These are phyloP conservation scores for Aspergillus sp. DNA, from an alignment of 2,329 filamentous ascomycete genomes.

Conservation along the genomic window DNA sequence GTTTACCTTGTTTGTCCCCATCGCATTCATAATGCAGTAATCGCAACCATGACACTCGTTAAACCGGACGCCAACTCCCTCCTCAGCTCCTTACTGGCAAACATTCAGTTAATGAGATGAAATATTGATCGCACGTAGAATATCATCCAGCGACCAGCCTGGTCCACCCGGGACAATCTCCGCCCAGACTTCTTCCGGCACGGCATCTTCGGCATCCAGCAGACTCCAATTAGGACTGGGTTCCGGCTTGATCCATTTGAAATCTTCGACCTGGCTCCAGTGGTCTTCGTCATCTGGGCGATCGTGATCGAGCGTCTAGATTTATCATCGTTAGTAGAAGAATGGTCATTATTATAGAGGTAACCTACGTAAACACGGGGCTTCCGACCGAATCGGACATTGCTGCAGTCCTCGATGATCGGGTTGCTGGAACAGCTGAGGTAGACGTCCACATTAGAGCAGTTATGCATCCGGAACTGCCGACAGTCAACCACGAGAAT, in stretches of 20 bases:
- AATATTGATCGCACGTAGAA: slow-evolving; percentile 51
- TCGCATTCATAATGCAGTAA: background rate
- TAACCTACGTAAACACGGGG: slow-evolving; percentile 67
- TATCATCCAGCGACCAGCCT: slow-evolving; percentile 64
- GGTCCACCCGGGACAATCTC: slow-evolving; percentile 66
- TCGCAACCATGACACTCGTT: background rate
- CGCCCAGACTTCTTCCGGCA: slow-evolving; percentile 68
- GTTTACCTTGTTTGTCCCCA: background rate
- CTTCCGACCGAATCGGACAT: slow-evolving; percentile 76
- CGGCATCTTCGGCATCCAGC: slow-evolving; percentile 60
- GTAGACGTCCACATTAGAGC: slow-evolving; percentile 78
- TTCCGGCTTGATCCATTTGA: slow-evolving; percentile 90
- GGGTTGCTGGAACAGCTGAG: slow-evolving; percentile 78
- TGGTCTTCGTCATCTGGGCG: slow-evolving; percentile 57
- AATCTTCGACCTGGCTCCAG: slow-evolving; percentile 93
- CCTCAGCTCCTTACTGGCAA: background rate
- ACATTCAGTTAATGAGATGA: slow-evolving; percentile 1
- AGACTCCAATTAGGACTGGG: slow-evolving; percentile 86
- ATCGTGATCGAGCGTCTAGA: slow-evolving; percentile 34
- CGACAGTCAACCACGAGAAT: slow-evolving; percentile 76
- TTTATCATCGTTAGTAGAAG: no score
- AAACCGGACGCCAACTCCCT: background rate
- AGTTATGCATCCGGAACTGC: slow-evolving; percentile 94
- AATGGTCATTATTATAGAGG: no score
- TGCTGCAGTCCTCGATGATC: slow-evolving; percentile 86